Conservation (phyloP, 2,329 filamentous ascomycete genomes). For the Oidium heveae region DNA sequence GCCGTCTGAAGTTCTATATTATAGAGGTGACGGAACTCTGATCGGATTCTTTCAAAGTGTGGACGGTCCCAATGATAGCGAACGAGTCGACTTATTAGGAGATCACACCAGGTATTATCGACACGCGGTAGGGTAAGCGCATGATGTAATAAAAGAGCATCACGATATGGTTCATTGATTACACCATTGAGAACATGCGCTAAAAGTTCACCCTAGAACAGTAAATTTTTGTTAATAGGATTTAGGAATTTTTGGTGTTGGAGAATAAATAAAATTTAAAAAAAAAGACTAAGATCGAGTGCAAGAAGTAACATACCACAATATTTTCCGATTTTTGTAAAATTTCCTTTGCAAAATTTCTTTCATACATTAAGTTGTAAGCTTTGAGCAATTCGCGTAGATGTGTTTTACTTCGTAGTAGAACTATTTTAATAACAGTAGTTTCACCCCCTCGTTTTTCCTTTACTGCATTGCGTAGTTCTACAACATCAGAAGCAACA, state of each 20-base stretch:
- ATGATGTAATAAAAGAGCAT: slow-evolving; percentile 75
- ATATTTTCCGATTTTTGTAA: slow-evolving; percentile 76
- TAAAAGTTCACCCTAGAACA: slow-evolving; percentile 59
- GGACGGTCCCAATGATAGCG: slow-evolving; percentile 76
- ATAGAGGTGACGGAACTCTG: slow-evolving; percentile 59
- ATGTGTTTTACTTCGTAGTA: slow-evolving; percentile 58
- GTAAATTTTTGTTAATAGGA: neutral
- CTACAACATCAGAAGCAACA: slow-evolving; percentile 46
- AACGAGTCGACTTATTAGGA: slow-evolving; percentile 70
- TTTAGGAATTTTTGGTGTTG: neutral
- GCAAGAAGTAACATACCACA: slow-evolving; percentile 37
- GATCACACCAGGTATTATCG: slow-evolving; percentile 51
- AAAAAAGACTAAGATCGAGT: neutral
- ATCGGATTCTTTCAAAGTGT: slow-evolving; percentile 59
- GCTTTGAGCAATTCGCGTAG: slow-evolving; percentile 51
- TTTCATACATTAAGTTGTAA: slow-evolving; percentile 48
- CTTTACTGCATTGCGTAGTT: slow-evolving; percentile 41
- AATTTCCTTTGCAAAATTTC: slow-evolving; percentile 73
- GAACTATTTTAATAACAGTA: slow-evolving; percentile 64
- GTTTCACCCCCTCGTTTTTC: slow-evolving; percentile 64
- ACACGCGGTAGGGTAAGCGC: slow-evolving; percentile 45
- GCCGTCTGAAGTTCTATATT: slow-evolving; percentile 48
- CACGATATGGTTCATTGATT: slow-evolving; percentile 83
- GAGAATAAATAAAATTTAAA: neutral
- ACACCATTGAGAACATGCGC: slow-evolving; percentile 90